phyloP scores from a whole-genome alignment of 108 stramenopile species.

The Cyclostephanos tholiformis region DNA sequence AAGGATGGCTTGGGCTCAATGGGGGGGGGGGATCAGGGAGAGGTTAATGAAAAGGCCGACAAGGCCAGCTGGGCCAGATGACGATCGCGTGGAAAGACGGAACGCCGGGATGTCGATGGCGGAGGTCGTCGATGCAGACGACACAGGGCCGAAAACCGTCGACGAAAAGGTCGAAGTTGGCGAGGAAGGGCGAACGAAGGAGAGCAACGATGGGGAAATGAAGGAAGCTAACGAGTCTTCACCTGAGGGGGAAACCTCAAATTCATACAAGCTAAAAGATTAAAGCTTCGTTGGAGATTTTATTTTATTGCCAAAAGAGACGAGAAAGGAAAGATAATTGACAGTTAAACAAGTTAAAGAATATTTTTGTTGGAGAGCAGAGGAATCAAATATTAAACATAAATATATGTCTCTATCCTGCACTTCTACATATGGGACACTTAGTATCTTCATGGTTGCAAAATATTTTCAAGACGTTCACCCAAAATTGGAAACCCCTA shows the following conservation, averaged over 20 bases:
- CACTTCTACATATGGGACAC: no score
- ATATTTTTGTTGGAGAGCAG: no score
- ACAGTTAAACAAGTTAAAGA: not conserved
- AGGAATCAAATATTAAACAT: no score
- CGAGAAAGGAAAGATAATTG: not conserved
- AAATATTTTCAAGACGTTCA: no score
- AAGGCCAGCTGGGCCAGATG: slow-evolving; percentile 12
- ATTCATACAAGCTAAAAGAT: no score
- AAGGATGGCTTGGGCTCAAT: not conserved
- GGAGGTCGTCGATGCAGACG: slow-evolving; percentile 3
- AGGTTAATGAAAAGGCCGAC: slow-evolving; percentile 2
- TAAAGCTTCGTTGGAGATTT: no score
- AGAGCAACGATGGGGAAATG: not conserved
- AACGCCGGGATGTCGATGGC: slow-evolving; percentile 23
- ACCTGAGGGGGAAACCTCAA: not conserved
- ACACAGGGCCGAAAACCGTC: not conserved
- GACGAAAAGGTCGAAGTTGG: not conserved
- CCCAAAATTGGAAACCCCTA: no score
- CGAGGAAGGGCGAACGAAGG: not conserved
- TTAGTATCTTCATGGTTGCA: no score
- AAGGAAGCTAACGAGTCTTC: not conserved
- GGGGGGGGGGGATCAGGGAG: not conserved
- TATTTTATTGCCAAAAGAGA: no score
- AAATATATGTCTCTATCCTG: no score
- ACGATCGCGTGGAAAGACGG: slow-evolving; percentile 20